Conservation (phyloP, 2,329 filamentous ascomycete genomes). For the Remersonia thermophila region DNA sequence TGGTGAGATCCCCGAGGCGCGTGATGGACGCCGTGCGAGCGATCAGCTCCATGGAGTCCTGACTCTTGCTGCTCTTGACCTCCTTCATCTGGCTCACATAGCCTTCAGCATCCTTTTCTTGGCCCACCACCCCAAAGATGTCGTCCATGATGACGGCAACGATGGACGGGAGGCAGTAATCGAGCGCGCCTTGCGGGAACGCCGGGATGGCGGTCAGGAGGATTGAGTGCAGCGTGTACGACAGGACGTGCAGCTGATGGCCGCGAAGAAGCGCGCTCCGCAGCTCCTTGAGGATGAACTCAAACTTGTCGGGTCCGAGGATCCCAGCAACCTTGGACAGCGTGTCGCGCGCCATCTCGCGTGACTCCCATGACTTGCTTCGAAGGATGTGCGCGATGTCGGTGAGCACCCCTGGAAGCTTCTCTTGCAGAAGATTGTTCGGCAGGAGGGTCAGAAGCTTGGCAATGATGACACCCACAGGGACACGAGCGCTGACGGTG, state of each 20-base stretch:
- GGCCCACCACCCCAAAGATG: conserved; percentile 81
- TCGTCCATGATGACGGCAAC: conserved; percentile 91
- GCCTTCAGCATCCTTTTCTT: conserved; percentile 94
- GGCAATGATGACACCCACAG: conserved; percentile 76
- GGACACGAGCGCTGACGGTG: conserved; percentile 83
- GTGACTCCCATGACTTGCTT: conserved; percentile 75
- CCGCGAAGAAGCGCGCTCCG: conserved; percentile 70
- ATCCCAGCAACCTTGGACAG: conserved; percentile 71
- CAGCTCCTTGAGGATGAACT: conserved; percentile 87
- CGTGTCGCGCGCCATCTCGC: conserved; percentile 84
- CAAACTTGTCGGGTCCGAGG: conserved; percentile 71
- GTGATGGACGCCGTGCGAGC: conserved; percentile 68
- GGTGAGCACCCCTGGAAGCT: conserved; percentile 71
- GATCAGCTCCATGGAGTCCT: conserved; percentile 90
- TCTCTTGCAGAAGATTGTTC: conserved; percentile 55
- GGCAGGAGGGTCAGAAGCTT: conserved; percentile 78
- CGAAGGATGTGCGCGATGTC: conserved; percentile 89
- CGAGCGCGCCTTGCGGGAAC: conserved; percentile 69
- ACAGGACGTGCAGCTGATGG: conserved; percentile 89
- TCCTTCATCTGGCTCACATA: conserved; percentile 95
- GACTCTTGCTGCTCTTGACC: conserved; percentile 95
- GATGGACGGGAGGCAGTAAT: conserved; percentile 72
- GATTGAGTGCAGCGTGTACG: conserved; percentile 88
- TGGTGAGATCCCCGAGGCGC: conserved; percentile 62
- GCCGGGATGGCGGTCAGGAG: conserved; percentile 62